A percentile compares a stretch with the other conserved stretches of the same genome.
Conservation (phyloP, 1,284 basidiomycete species). For the Apiotrichum sp. region DNA sequence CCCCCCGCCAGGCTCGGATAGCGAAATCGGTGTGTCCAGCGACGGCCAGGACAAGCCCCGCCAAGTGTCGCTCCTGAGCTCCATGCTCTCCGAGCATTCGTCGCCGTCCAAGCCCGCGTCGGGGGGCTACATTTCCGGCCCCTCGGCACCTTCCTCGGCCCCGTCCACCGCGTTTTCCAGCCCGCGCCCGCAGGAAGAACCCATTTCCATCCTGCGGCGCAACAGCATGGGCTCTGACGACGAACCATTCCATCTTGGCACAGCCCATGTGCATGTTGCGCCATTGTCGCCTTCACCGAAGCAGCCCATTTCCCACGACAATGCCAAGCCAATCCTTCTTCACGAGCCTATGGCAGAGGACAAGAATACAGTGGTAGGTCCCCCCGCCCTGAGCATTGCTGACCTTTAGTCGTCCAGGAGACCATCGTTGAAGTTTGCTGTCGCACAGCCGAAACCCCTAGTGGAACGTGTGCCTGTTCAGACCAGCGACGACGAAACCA, state of each 20-base stretch:
- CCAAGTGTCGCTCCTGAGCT: conserved; percentile 29
- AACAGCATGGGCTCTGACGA: conserved; percentile 25
- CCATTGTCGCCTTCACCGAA: conserved; percentile 1
- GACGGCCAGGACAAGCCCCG: conserved; percentile 4
- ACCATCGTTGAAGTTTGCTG: conserved; percentile 27
- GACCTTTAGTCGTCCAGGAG: not conserved
- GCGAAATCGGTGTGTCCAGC: conserved; percentile 5
- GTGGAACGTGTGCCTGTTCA: not conserved
- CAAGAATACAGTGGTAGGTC: not conserved
- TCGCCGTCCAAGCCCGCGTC: conserved; percentile 7
- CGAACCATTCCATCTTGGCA: conserved; percentile 14
- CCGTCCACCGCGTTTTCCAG: conserved; percentile 32
- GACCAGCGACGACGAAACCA: not conserved
- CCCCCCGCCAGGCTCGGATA: conserved; percentile 7
- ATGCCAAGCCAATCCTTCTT: not conserved
- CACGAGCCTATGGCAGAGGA: not conserved
- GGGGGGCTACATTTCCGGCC: conserved; percentile 5
- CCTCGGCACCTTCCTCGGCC: conserved; percentile 21
- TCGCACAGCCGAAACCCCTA: conserved; percentile 11
- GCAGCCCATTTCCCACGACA: not conserved
- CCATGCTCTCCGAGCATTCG: conserved; percentile 18
- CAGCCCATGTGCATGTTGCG: not conserved
- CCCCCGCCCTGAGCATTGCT: not conserved
- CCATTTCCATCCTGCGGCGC: conserved; percentile 28
- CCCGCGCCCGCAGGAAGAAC: conserved; percentile 15